Conservation (phyloP, 2,329 filamentous ascomycete genomes). For the Apiospora arundinis region DNA sequence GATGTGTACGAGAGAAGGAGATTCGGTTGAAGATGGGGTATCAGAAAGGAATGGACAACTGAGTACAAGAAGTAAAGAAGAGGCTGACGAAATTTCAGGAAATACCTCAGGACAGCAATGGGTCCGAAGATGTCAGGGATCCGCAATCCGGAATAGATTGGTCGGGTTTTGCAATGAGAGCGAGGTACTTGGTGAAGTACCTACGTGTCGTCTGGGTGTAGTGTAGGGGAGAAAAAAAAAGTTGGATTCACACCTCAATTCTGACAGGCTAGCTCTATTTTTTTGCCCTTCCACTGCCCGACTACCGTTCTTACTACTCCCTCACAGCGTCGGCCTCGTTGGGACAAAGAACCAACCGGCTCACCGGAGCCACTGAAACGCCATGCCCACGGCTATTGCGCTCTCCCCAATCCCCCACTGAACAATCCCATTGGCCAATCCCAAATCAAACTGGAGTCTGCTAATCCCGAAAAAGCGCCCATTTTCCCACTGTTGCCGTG, state of each 20-base stretch:
- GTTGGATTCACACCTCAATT: not conserved
- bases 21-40: constrained; percentile 22
- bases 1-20: constrained; percentile 19
- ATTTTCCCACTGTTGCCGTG: not conserved
- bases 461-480: not conserved
- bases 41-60: constrained; percentile 33
- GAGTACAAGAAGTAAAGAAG: constrained; percentile 18
- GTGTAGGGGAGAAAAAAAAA: constrained; percentile 14
- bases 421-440: not conserved
- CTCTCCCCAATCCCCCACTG: constrained; percentile 6
- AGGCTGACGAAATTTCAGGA: constrained; percentile 21
- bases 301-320: no score
- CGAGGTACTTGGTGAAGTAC: not conserved
- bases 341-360: constrained; percentile 9
- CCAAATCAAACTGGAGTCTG: not conserved
- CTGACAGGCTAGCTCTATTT: not conserved
- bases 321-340: constrained; percentile 19
- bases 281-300: not conserved
- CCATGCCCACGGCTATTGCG: constrained; percentile 16
- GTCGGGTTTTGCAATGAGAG: constrained; percentile 13
- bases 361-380: constrained; percentile 13
- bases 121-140: constrained; percentile 20
- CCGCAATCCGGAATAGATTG: constrained; percentile 19
- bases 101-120: constrained; percentile 22
- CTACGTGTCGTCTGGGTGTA: constrained; percentile 7